Conservation (phyloP, 306 rosid species). For the Vachellia collinsii region DNA sequence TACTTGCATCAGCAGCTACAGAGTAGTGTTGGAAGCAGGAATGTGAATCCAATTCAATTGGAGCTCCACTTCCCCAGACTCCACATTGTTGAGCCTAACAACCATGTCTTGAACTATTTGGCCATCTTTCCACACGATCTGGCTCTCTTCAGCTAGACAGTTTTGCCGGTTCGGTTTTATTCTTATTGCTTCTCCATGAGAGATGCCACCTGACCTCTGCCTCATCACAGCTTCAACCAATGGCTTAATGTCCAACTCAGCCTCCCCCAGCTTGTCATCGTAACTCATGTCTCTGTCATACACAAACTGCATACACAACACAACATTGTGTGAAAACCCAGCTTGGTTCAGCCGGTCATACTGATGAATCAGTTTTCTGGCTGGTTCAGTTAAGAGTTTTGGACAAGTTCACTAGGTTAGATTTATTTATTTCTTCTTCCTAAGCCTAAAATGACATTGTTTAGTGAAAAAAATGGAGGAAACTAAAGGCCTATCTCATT, state of each 20-base stretch:
- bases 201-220: conserved; percentile 27
- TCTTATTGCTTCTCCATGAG: conserved; percentile 43
- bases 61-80: conserved; percentile 79
- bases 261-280: conserved; percentile 92
- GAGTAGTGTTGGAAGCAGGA: neutral
- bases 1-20: neutral
- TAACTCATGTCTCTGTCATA: conserved; percentile 72
- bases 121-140: neutral
- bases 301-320: conserved; percentile 54
- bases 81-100: conserved; percentile 81
- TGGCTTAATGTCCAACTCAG: conserved; percentile 62
- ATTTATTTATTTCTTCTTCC: no score
- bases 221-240: conserved; percentile 55
- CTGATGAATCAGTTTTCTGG: no score
- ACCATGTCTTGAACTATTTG: conserved; percentile 59
- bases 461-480: no score
- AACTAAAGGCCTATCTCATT: no score
- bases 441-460: no score
- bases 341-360: no score
- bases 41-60: conserved; percentile 60
- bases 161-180: neutral
- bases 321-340: neutral
- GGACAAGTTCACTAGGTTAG: no score
- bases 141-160: neutral
- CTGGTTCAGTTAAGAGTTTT: no score